phyloP scores from a whole-genome alignment of 352 stramenopile genomes.

The Aphanomyces stellatus region DNA sequence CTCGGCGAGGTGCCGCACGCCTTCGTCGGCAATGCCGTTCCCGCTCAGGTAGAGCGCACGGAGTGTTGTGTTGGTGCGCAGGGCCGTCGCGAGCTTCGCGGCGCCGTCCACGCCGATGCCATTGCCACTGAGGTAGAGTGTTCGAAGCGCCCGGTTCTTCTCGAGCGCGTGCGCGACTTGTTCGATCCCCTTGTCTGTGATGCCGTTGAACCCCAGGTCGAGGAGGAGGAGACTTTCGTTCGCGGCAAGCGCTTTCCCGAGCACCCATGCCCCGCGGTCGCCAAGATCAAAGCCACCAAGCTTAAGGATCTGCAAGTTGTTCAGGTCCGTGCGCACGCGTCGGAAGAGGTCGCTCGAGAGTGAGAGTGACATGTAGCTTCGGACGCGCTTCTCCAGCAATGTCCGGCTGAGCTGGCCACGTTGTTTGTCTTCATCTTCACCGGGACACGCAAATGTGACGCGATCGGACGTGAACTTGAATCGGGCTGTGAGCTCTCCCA shows the following conservation, averaged over 20 bases:
- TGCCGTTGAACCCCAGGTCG: conserved; percentile 73
- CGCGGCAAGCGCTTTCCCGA: conserved; percentile 41
- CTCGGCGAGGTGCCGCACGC: conserved; percentile 37
- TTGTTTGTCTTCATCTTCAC: conserved; percentile 15
- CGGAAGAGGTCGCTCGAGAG: conserved; percentile 6
- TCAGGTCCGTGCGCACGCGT: conserved; percentile 16
- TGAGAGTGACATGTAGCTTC: conserved; percentile 6
- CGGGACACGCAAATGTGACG: conserved; percentile 17
- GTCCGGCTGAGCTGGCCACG: neutral
- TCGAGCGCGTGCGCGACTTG: conserved; percentile 48
- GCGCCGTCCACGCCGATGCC: conserved; percentile 58
- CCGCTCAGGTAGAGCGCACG: conserved; percentile 62
- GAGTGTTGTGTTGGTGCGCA: conserved; percentile 50
- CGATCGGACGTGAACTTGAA: conserved; percentile 17
- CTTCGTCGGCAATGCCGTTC: conserved; percentile 78
- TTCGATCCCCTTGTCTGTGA: conserved; percentile 54
- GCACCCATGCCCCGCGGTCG: conserved; percentile 45
- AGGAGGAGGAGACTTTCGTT: conserved; percentile 43
- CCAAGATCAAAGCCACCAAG: conserved; percentile 72
- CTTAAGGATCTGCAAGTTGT: conserved; percentile 40
- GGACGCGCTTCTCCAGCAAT: conserved; percentile 5
- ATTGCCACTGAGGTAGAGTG: conserved; percentile 73
- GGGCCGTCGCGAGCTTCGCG: conserved; percentile 34
- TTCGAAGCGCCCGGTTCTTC: conserved; percentile 53
- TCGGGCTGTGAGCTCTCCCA: conserved; percentile 13